A percentile compares a stretch with the other conserved stretches of the same genome.
Conservation (phyloP, 164 flowering plant species). For the Magnolia sinica region DNA sequence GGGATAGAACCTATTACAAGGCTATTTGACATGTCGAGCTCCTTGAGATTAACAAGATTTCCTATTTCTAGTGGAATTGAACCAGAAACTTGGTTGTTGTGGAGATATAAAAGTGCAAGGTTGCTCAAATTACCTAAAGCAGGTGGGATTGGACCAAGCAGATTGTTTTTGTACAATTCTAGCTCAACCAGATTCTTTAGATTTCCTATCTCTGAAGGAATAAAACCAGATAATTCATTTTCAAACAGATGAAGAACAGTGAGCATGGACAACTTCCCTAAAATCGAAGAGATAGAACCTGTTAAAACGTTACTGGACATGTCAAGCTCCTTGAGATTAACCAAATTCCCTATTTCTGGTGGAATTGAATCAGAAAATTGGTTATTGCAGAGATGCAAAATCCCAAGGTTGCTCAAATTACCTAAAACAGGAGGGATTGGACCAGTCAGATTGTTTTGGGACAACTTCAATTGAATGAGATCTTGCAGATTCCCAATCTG, state of each 20-base stretch:
- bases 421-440: no score
- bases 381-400: no score
- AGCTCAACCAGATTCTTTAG: background rate
- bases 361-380: slow-evolving; percentile 19
- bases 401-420: no score
- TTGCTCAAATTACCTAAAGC: slow-evolving; percentile 15
- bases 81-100: slow-evolving; percentile 17
- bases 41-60: slow-evolving; percentile 3
- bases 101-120: slow-evolving; percentile 8
- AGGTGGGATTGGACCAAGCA: slow-evolving; percentile 5
- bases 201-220: slow-evolving; percentile 7
- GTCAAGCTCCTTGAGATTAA: slow-evolving; percentile 19
- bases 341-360: slow-evolving; percentile 20
- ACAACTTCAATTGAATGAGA: no score
- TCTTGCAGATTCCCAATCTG: no score
- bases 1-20: background rate
- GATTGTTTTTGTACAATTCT: background rate
- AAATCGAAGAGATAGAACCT: slow-evolving; percentile 15
- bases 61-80: slow-evolving; percentile 21
- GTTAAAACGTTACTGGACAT: slow-evolving; percentile 15
- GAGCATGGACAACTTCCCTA: background rate
- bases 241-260: background rate
- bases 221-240: background rate
- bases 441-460: no score
- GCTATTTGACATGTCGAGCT: background rate